Conservation (phyloP, 2,329 filamentous ascomycete genomes). For the Coniochaeta hoffmannii region DNA sequence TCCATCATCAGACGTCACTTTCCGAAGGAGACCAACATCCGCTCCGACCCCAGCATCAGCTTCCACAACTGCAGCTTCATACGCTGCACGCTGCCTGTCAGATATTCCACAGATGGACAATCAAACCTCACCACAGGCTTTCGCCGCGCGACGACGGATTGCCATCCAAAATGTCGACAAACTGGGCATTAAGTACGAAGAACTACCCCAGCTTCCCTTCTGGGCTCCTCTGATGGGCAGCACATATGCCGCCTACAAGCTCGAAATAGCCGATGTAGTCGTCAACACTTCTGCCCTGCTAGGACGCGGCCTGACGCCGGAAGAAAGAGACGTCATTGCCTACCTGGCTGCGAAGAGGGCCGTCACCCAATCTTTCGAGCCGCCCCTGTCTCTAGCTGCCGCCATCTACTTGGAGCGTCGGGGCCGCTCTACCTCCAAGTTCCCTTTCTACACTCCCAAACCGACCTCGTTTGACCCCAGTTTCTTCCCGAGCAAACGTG, state of each 20-base stretch:
- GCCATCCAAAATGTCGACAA: slow-evolving; percentile 3
- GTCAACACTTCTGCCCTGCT: not conserved
- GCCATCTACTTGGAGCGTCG: slow-evolving; percentile 6
- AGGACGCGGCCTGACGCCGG: slow-evolving; percentile 5
- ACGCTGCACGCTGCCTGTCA: not conserved
- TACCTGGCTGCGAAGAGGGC: slow-evolving; percentile 4
- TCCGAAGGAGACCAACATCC: not conserved
- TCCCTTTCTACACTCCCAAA: slow-evolving; percentile 14
- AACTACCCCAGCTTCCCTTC: slow-evolving; percentile 11
- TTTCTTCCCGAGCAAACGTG: slow-evolving; percentile 8
- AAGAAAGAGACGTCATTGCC: slow-evolving; percentile 12
- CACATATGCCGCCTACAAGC: slow-evolving; percentile 7
- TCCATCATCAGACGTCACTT: not conserved
- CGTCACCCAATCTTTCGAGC: slow-evolving; percentile 4
- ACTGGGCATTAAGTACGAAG: slow-evolving; percentile 11
- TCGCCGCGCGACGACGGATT: not conserved
- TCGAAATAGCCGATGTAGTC: slow-evolving; percentile 3
- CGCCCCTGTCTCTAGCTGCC: slow-evolving; percentile 3
- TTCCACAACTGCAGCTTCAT: not conserved
- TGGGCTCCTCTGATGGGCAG: slow-evolving; percentile 7
- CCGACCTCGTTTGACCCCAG: slow-evolving; percentile 9
- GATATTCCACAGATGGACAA: not conserved
- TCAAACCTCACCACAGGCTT: not conserved
- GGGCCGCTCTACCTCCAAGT: slow-evolving; percentile 9
- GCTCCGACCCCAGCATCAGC: not conserved